These are phyloP conservation scores for Calonectria montana DNA, from an alignment of 2,329 filamentous ascomycete genomes.

Conservation along the genomic window DNA sequence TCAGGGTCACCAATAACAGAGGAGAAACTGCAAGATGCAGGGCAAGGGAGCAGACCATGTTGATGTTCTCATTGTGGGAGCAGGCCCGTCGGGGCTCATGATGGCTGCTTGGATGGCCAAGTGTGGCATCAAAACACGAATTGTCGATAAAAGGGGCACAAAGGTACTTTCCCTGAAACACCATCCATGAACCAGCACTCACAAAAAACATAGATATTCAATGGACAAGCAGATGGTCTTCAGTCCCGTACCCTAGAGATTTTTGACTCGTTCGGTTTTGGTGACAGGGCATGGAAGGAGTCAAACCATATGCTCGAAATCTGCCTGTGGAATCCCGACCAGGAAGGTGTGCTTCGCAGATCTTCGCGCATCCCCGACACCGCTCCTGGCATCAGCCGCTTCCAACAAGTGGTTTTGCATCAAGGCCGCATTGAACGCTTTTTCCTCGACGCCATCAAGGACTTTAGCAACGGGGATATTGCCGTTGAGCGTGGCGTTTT, in stretches of 20 bases:
- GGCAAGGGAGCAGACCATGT: background rate
- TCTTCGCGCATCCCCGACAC: conserved; percentile 73
- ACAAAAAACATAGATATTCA: conserved; percentile 17
- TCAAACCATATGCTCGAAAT: conserved; percentile 75
- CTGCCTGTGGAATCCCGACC: conserved; percentile 70
- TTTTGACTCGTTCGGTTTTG: conserved; percentile 77
- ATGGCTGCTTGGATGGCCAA: conserved; percentile 32
- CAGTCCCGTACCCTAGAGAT: conserved; percentile 78
- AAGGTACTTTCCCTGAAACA: background rate
- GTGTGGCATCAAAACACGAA: conserved; percentile 31
- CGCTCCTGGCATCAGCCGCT: conserved; percentile 69
- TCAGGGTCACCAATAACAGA: background rate
- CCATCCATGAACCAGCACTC: background rate
- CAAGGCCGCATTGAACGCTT: conserved; percentile 38
- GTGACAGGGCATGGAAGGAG: conserved; percentile 71
- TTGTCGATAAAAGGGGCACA: conserved; percentile 30
- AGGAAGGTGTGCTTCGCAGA: conserved; percentile 66
- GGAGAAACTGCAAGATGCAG: background rate
- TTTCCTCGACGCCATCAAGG: conserved; percentile 31
- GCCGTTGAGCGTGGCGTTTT: conserved; percentile 27
- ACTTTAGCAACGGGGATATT: conserved; percentile 23
- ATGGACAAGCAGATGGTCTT: conserved; percentile 59
- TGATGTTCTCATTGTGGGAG: conserved; percentile 1
- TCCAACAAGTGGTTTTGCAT: conserved; percentile 75
- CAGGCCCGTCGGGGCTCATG: conserved; percentile 29